phyloP scores from a whole-genome alignment of 768 basidiomycete species.

The Crassisporium funariophilum region DNA sequence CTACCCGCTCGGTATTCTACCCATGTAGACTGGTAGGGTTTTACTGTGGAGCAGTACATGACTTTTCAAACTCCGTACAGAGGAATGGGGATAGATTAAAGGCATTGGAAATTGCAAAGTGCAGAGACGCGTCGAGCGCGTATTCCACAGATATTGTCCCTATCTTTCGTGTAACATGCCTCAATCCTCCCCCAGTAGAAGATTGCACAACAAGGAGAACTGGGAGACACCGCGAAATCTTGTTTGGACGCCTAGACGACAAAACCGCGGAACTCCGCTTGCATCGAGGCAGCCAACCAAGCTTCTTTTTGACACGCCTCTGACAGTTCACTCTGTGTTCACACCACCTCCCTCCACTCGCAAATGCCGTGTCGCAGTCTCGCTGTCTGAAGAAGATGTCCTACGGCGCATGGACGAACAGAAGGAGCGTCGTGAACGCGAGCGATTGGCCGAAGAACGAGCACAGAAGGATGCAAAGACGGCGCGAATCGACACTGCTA shows the following conservation, averaged over 20 bases:
- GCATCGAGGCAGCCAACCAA: neutral
- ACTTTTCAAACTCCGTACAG: too few relatives aligned
- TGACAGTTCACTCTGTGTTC: conserved; percentile 5
- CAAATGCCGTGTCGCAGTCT: too few relatives aligned
- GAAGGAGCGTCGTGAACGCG: neutral
- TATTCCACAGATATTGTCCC: too few relatives aligned
- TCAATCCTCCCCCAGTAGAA: neutral
- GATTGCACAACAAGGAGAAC: conserved; percentile 2
- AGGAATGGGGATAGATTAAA: too few relatives aligned
- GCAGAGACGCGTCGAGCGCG: too few relatives aligned
- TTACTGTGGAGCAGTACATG: too few relatives aligned
- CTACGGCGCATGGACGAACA: neutral
- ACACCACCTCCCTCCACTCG: too few relatives aligned
- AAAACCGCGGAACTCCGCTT: too few relatives aligned
- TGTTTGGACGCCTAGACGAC: neutral
- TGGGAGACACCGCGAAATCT: neutral
- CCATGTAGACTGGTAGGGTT: too few relatives aligned
- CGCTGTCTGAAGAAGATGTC: neutral
- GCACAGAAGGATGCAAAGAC: neutral
- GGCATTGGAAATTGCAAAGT: too few relatives aligned
- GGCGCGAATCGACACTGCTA: neutral
- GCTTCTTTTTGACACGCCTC: neutral
- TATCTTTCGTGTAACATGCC: too few relatives aligned
- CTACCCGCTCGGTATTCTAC: too few relatives aligned
- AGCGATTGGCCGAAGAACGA: neutral